Percentiles rank a stretch among this genome's conserved stretches.
Conservation (phyloP, 2,329 filamentous ascomycete species). For the Chaetomiaceae sp. region DNA sequence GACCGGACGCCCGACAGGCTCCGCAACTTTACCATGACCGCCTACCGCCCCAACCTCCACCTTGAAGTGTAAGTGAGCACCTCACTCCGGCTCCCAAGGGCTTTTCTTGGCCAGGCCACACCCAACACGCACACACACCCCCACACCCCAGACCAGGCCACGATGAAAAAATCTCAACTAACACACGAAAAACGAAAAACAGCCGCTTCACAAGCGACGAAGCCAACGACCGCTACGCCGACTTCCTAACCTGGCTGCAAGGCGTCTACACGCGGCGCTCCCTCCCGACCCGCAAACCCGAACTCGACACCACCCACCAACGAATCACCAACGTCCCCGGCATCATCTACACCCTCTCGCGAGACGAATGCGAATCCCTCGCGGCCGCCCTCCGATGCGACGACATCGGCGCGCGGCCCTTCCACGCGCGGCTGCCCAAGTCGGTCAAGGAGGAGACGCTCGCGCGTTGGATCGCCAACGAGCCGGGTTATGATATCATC, state of each 20-base stretch:
- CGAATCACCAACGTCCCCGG: conserved; percentile 63
- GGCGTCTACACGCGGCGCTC: conserved; percentile 65
- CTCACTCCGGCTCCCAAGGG: too few species aligned
- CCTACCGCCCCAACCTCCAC: conserved; percentile 79
- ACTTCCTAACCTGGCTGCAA: conserved; percentile 74
- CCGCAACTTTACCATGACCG: conserved; percentile 76
- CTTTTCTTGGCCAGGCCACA: too few species aligned
- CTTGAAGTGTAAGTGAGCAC: conserved; percentile 58
- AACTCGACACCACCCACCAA: conserved; percentile 51
- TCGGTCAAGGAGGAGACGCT: conserved; percentile 67
- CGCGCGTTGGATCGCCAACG: conserved; percentile 66
- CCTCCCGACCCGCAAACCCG: conserved; percentile 51
- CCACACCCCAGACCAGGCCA: not conserved
- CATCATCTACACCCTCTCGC: conserved; percentile 74
- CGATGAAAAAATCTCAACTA: not conserved
- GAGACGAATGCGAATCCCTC: conserved; percentile 69
- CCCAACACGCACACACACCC: too few species aligned
- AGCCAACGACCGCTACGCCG: conserved; percentile 63
- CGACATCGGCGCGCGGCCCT: conserved; percentile 68
- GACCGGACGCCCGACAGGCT: conserved; percentile 54
- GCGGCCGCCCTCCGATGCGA: conserved; percentile 60
- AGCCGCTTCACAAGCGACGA: conserved; percentile 70
- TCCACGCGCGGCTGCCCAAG: conserved; percentile 65
- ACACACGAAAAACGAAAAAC: not conserved
- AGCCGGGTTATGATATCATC: conserved; percentile 78